Base-by-base conservation (phyloP, 2,329 filamentous ascomycete species). In the Huntiella omanensis region DNA sequence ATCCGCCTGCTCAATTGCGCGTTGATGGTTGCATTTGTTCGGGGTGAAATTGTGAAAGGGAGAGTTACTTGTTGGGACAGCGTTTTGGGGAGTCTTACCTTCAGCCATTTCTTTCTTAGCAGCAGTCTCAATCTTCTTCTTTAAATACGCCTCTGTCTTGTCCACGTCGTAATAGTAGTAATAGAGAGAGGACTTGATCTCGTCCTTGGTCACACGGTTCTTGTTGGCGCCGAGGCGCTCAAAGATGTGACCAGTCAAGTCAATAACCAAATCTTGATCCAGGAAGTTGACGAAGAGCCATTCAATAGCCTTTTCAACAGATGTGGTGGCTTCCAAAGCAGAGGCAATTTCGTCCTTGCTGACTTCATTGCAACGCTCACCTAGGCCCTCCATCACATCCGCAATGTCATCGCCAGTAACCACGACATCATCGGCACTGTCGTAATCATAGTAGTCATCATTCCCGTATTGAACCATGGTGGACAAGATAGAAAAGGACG, bases 121-220 rank as follows among this genome's bases (percentile, higher is more conserved):
- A 12, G 60, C 57, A n/a, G 51, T 46, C 17, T 56, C 53, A 13
- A 64, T 57, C 39, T 64, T 12, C 22, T 73, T 77, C 52, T 77
- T 70, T 43, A 94, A 62, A 56, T 85, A 91, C 43, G 70, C 67
- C 22, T 86, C 77, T 0, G 81, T 73, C 62, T 91, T 91, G 47
- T 74, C 77, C 33, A 91, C 69, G 55, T 94, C 83, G 58, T 84
- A 93, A 60, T 85, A 93, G 61, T 91, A 92, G 61, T 93, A 73
- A 82, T 83, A 93, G 12, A 94, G 61, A 0, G 84, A 71, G 51
- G 93, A 85, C 57, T 88, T 75, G 52, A 92, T 83, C 55, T 88
- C 77, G 33, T 53, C 59, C 35, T 53, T 62, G 44, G 64, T 67
- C 54, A 74, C 66, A 49, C 68, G 70, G 47, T 64, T 62, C 40